These are phyloP conservation scores for Arabidopsis suecica DNA, from an alignment of 345 rosid genomes.

Conservation along the genomic window DNA sequence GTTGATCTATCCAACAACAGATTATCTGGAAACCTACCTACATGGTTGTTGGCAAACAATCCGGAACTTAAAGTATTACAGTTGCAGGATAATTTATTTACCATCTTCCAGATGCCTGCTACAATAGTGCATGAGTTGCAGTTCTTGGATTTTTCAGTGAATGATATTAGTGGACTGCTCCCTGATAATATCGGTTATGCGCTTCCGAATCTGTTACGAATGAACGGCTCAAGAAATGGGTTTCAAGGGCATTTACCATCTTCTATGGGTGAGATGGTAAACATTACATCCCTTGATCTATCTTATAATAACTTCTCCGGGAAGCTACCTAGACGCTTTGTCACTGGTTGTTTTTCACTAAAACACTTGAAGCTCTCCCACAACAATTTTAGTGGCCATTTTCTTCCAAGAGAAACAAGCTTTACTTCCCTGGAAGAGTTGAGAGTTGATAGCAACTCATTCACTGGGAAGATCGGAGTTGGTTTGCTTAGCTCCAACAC, in stretches of 20 bases:
- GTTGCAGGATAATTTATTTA: constrained; percentile 2
- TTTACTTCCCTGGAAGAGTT: background rate
- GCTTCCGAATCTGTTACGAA: background rate
- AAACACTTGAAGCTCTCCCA: background rate
- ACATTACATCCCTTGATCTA: constrained; percentile 4
- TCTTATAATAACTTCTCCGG: constrained; percentile 29
- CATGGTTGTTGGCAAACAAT: constrained; percentile 28
- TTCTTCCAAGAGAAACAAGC: background rate
- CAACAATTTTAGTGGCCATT: constrained; percentile 4
- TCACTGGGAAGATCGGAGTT: constrained; percentile 11
- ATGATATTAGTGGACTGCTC: background rate
- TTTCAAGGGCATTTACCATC: constrained; percentile 23
- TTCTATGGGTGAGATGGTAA: constrained; percentile 32
- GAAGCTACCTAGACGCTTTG: constrained; percentile 1
- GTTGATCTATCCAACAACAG: constrained; percentile 14
- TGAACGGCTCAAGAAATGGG: background rate
- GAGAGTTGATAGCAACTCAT: constrained; percentile 5
- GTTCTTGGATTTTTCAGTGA: constrained; percentile 3
- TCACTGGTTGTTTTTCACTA: background rate
- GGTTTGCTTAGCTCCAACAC: background rate
- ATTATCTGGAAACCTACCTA: constrained; percentile 21
- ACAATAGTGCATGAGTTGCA: background rate
- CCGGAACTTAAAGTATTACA: background rate
- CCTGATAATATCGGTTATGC: background rate
- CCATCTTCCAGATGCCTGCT: background rate